phyloP scores from a whole-genome alignment of 805 yeast genomes.

The Pichia occidentalis region DNA sequence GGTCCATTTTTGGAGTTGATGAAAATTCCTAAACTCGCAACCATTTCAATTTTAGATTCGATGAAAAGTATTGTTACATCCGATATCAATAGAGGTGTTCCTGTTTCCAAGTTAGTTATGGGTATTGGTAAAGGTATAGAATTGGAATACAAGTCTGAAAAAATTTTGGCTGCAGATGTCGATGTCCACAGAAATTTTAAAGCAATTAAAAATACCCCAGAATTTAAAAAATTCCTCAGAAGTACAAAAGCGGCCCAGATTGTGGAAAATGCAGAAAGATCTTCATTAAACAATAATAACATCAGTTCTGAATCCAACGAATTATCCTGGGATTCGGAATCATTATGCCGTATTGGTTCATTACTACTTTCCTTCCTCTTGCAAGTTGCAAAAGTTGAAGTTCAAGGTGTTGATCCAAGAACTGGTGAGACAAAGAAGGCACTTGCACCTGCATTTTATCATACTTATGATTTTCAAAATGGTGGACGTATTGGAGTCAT shows the following conservation, averaged over 20 bases:
- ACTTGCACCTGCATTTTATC: constrained; percentile 84
- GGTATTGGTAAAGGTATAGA: constrained; percentile 82
- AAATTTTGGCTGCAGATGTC: constrained; percentile 50
- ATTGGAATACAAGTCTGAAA: constrained; percentile 71
- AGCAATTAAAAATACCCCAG: constrained; percentile 41
- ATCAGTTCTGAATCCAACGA: constrained; percentile 14
- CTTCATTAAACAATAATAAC: constrained; percentile 12
- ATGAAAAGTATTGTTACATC: constrained; percentile 68
- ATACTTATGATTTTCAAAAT: constrained; percentile 72
- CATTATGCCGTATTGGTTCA: constrained; percentile 70
- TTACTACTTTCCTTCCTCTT: constrained; percentile 65
- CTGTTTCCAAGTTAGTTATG: constrained; percentile 74
- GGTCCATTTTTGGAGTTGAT: constrained; percentile 75
- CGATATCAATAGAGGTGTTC: constrained; percentile 73
- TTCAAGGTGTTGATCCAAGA: constrained; percentile 73
- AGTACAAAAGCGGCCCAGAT: constrained; percentile 24
- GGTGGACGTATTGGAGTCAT: constrained; percentile 81
- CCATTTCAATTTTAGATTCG: constrained; percentile 76
- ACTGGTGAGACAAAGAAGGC: constrained; percentile 64
- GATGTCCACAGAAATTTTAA: constrained; percentile 46
- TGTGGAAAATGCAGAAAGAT: constrained; percentile 23
- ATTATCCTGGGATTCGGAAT: constrained; percentile 26
- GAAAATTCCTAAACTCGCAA: constrained; percentile 73
- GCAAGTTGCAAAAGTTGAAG: constrained; percentile 77
- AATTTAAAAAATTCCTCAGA: constrained; percentile 36